Conservation (phyloP, 371 early-diverging fungal genomes). For the Rhizopus stolonifer region DNA sequence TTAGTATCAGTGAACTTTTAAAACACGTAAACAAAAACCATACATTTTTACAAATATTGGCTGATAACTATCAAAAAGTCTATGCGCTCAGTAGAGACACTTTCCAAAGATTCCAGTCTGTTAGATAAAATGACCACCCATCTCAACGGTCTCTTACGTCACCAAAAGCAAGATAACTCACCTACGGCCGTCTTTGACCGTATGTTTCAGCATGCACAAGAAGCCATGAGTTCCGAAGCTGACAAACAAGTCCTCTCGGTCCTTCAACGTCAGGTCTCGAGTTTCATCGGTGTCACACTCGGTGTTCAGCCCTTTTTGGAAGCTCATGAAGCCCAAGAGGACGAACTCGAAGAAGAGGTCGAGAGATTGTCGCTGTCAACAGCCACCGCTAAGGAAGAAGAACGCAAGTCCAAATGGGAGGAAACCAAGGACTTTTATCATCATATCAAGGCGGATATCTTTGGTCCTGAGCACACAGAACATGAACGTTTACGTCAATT, state of each 20-base stretch:
- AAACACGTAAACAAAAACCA: slow-evolving; percentile 15
- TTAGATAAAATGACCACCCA: slow-evolving; percentile 24
- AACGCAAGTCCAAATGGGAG: slow-evolving; percentile 8
- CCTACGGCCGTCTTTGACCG: slow-evolving; percentile 21
- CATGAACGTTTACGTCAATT: slow-evolving; percentile 19
- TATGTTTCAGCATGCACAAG: slow-evolving; percentile 37
- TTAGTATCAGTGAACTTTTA: slow-evolving; percentile 22
- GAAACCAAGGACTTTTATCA: slow-evolving; percentile 12
- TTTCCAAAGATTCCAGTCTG: slow-evolving; percentile 7
- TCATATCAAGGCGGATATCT: slow-evolving; percentile 12
- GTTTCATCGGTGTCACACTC: slow-evolving; percentile 25
- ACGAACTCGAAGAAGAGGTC: slow-evolving; percentile 9
- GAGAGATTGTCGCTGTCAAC: slow-evolving; percentile 33
- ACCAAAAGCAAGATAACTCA: slow-evolving; percentile 7
- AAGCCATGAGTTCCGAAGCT: slow-evolving; percentile 35
- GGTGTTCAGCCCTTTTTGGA: slow-evolving; percentile 24
- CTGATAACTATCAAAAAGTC: slow-evolving; percentile 15
- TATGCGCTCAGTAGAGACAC: slow-evolving; percentile 23
- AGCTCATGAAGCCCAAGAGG: slow-evolving; percentile 1
- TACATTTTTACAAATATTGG: neutral
- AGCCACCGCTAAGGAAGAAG: slow-evolving; percentile 13
- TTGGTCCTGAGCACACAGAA: slow-evolving; percentile 22
- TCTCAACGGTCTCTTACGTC: slow-evolving; percentile 18
- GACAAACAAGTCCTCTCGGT: slow-evolving; percentile 43
- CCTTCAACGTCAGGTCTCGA: slow-evolving; percentile 16